These are phyloP conservation scores for Rhododendron williamsianum DNA, from an alignment of 148 eudicot species.

Conservation along the genomic window DNA sequence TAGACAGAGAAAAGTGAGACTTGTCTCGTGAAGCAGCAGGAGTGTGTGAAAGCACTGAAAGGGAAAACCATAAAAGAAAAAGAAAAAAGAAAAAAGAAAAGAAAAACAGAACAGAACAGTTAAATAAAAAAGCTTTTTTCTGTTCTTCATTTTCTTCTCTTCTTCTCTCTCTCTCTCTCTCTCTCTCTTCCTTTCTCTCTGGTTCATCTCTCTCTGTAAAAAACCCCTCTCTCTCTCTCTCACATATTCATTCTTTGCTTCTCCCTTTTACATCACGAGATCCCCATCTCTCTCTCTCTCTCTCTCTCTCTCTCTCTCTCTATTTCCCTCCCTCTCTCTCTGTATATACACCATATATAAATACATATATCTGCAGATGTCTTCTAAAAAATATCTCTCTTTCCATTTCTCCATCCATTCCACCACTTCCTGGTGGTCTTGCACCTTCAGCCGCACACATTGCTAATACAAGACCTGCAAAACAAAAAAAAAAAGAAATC, in stretches of 20 bases:
- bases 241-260: constrained; percentile 70
- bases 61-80: background rate
- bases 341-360: background rate
- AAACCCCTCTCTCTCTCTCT: constrained; percentile 8
- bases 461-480: background rate
- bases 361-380: background rate
- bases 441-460: background rate
- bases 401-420: background rate
- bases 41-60: background rate
- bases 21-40: constrained; percentile 33
- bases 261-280: constrained; percentile 70
- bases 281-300: constrained; percentile 52
- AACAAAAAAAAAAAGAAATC: background rate
- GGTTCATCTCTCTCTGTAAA: background rate
- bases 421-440: constrained; percentile 9
- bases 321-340: constrained; percentile 1
- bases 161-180: background rate
- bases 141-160: constrained; percentile 6
- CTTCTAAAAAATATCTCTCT: constrained; percentile 14
- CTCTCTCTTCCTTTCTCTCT: background rate
- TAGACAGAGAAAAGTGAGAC: background rate
- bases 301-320: constrained; percentile 40
- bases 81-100: background rate
- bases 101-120: background rate
- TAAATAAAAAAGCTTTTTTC: constrained; percentile 5